Percentiles rank a stretch among this genome's conserved stretches.
phyloP scores from a whole-genome alignment of 768 basidiomycete species.

The Calocybe indica region DNA sequence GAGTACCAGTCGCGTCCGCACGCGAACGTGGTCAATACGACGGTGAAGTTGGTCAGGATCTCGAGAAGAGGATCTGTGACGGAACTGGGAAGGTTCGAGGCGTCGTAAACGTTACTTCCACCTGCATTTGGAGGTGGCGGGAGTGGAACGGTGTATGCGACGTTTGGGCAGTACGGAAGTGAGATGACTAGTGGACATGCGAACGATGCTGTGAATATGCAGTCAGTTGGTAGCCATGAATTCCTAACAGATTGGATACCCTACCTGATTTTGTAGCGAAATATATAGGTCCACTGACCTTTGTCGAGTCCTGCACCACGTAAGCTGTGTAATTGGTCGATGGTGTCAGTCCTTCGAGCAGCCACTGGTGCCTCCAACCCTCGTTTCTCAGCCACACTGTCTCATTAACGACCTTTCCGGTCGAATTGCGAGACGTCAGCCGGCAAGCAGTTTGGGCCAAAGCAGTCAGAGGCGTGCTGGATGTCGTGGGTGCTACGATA shows the following conservation, averaged over 20 bases:
- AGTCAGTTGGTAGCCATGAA: not conserved
- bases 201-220: slow-evolving; percentile 44
- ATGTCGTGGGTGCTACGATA: slow-evolving; percentile 45
- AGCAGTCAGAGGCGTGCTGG: slow-evolving; percentile 26
- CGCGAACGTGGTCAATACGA: slow-evolving; percentile 62
- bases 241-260: slow-evolving; percentile 12
- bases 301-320: slow-evolving; percentile 46
- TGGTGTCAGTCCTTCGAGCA: slow-evolving; percentile 51
- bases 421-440: slow-evolving; percentile 32
- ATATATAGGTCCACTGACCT: slow-evolving; percentile 62
- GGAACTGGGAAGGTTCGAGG: slow-evolving; percentile 40
- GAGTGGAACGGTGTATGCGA: slow-evolving; percentile 67
- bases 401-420: slow-evolving; percentile 34
- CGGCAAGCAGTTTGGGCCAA: slow-evolving; percentile 57
- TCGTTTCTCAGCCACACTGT: slow-evolving; percentile 52
- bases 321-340: slow-evolving; percentile 79
- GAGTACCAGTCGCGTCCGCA: slow-evolving; percentile 82
- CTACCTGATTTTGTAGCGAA: slow-evolving; percentile 72
- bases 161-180: slow-evolving; percentile 69
- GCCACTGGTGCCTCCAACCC: slow-evolving; percentile 69
- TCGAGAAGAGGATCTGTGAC: slow-evolving; percentile 48
- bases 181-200: slow-evolving; percentile 64
- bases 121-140: slow-evolving; percentile 35
- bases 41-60: slow-evolving; percentile 70
- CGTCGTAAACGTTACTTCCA: slow-evolving; percentile 38